Evolutionary conservation across 768 basidiomycete genomes (phyloP).

Genomic region (Suillus cothurnatus): DNA sequence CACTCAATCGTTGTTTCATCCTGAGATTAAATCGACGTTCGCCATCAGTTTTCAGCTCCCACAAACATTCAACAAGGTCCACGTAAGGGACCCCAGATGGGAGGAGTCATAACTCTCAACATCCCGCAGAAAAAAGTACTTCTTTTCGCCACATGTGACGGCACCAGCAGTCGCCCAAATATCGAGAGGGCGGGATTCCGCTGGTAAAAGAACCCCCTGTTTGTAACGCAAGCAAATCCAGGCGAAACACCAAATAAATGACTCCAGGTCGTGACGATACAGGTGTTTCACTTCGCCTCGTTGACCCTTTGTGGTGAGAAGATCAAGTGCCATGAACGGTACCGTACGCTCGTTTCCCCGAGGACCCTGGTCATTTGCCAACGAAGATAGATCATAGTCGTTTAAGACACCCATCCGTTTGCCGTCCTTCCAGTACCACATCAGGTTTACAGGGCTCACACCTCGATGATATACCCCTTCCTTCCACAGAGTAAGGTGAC

Average conservation of each 20-base stretch:
- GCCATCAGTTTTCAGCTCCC: too few relatives aligned
- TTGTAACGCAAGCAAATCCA: background rate
- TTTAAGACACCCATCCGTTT: conserved; percentile 15
- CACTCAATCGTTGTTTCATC: too few relatives aligned
- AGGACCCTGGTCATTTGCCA: background rate
- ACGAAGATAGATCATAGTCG: conserved; percentile 11
- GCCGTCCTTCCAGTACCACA: conserved; percentile 10
- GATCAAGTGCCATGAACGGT: background rate
- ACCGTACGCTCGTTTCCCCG: background rate
- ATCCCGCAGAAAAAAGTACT: too few relatives aligned
- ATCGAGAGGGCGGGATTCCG: too few relatives aligned
- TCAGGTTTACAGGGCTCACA: conserved; percentile 19
- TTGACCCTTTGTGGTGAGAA: background rate
- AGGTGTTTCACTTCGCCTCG: background rate
- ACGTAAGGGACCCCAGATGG: too few relatives aligned
- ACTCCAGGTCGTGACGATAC: background rate
- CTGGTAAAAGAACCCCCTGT: background rate
- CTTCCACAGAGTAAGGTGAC: background rate
- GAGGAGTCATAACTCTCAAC: too few relatives aligned
- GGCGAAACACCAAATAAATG: background rate
- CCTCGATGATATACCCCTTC: background rate
- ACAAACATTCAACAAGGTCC: too few relatives aligned
- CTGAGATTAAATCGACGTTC: too few relatives aligned
- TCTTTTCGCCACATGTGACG: too few relatives aligned
- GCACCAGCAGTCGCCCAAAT: too few relatives aligned